Percentiles rank a stretch among this genome's conserved stretches.
These are phyloP conservation scores for Pythium vanterpoolii DNA, from an alignment of 352 stramenopile species.

Conservation along the genomic window DNA sequence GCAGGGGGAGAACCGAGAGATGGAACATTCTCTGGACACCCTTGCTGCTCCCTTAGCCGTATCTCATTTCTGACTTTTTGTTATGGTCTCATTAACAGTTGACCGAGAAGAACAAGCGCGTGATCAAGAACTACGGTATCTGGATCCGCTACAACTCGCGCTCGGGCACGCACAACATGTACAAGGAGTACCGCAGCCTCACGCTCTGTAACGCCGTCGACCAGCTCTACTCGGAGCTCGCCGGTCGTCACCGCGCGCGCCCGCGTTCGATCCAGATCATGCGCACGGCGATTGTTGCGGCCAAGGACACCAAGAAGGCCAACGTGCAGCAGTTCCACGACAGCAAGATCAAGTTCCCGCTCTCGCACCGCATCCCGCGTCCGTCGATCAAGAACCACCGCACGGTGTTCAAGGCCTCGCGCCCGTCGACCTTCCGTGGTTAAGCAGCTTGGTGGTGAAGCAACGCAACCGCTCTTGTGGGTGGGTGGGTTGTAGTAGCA, in stretches of 20 bases:
- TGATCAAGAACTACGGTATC: slow-evolving; percentile 99
- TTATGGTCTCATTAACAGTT: slow-evolving; percentile 57
- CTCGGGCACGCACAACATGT: slow-evolving; percentile 99
- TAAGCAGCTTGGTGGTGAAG: too few species aligned
- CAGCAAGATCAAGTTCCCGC: slow-evolving; percentile 97
- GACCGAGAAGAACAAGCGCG: slow-evolving; percentile 96
- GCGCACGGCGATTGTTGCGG: slow-evolving; percentile 93
- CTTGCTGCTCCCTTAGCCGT: background rate
- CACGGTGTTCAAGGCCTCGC: slow-evolving; percentile 95
- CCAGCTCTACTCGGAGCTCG: slow-evolving; percentile 99
- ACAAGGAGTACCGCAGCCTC: slow-evolving; percentile 99
- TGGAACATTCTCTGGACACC: background rate
- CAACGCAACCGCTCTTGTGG: too few species aligned
- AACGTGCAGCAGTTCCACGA: slow-evolving; percentile 98
- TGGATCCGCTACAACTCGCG: slow-evolving; percentile 99
- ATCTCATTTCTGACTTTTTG: background rate
- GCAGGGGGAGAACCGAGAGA: background rate
- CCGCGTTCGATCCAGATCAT: slow-evolving; percentile 99
- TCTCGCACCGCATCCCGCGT: slow-evolving; percentile 95
- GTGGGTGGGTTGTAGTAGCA: background rate
- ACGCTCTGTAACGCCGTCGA: slow-evolving; percentile 97
- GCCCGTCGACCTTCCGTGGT: slow-evolving; percentile 97
- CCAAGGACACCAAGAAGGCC: slow-evolving; percentile 95
- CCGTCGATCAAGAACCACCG: slow-evolving; percentile 94
- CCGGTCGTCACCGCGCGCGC: slow-evolving; percentile 95